Evolutionary conservation across 164 flowering plant species (phyloP).

Genomic region (Pachysandra terminalis): DNA sequence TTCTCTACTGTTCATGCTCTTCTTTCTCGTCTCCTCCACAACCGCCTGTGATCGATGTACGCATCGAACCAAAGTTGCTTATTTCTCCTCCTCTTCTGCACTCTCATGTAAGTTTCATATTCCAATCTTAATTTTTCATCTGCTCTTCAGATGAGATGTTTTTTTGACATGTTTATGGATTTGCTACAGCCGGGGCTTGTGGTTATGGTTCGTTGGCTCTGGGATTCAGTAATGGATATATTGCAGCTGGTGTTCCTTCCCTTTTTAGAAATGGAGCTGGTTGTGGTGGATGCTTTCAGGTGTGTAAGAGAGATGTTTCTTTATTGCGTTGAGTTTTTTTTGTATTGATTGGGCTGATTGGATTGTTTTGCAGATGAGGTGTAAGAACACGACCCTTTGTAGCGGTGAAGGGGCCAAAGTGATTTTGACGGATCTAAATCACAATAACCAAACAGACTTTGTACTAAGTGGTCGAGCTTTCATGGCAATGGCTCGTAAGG

Average conservation of each 20-base stretch:
- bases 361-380: conserved; percentile 54
- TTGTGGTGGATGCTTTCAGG: conserved; percentile 92
- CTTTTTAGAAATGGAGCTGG: conserved; percentile 79
- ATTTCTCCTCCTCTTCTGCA: conserved; percentile 43
- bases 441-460: conserved; percentile 53
- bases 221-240: conserved; percentile 46
- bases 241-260: conserved; percentile 69
- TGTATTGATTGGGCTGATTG: background rate
- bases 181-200: conserved; percentile 83
- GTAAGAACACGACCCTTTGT: conserved; percentile 62
- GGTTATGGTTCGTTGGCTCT: conserved; percentile 78
- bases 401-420: conserved; percentile 48
- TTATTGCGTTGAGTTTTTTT: too few relatives aligned
- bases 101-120: conserved; percentile 43
- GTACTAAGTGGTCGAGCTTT: conserved; percentile 76
- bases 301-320: too few relatives aligned
- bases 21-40: conserved; percentile 44
- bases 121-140: background rate
- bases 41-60: conserved; percentile 79
- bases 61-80: conserved; percentile 63
- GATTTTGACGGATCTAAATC: conserved; percentile 62
- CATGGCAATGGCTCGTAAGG: conserved; percentile 60
- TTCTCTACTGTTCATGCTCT: conserved; percentile 30
- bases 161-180: conserved; percentile 1
- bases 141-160: conserved; percentile 7